A percentile compares a stretch with the other conserved stretches of the same genome.
Conservation (phyloP, 2,329 filamentous ascomycete species). For the Penicillium sumatraense region DNA sequence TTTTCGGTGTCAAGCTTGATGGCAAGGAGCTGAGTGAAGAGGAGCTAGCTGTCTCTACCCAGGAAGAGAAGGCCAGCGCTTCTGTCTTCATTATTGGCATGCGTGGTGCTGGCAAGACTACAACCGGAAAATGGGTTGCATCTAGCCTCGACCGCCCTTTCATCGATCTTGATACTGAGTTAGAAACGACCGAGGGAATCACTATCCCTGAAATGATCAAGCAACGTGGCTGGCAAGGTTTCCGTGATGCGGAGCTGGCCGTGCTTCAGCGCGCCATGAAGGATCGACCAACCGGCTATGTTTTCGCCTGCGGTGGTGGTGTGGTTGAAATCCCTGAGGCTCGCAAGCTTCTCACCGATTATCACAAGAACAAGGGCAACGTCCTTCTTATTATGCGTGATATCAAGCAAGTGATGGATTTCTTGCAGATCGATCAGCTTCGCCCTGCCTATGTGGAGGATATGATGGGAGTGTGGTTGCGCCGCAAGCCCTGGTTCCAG, state of each 20-base stretch:
- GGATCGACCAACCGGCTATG: constrained; percentile 73
- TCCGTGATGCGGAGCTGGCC: constrained; percentile 77
- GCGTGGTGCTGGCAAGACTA: constrained; percentile 96
- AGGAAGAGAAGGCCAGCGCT: constrained; percentile 50
- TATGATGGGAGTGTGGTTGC: constrained; percentile 87
- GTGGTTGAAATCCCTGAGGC: constrained; percentile 86
- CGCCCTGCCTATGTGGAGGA: constrained; percentile 91
- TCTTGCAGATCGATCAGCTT: constrained; percentile 84
- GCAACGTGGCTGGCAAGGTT: constrained; percentile 81
- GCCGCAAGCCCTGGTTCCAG: constrained; percentile 86
- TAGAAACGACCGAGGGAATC: constrained; percentile 74
- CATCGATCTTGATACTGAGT: constrained; percentile 83
- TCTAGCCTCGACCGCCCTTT: constrained; percentile 75
- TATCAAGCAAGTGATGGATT: constrained; percentile 85
- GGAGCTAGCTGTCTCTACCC: constrained; percentile 41
- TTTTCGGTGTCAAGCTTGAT: constrained; percentile 76
- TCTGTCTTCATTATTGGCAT: constrained; percentile 97
- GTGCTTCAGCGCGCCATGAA: constrained; percentile 74
- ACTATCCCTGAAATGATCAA: constrained; percentile 87
- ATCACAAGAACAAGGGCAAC: constrained; percentile 75
- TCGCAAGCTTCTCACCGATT: constrained; percentile 73
- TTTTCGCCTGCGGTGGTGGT: constrained; percentile 93
- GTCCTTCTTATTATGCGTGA: constrained; percentile 88
- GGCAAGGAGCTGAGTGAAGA: constrained; percentile 67
- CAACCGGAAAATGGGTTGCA: constrained; percentile 83